A percentile compares a stretch with the other conserved stretches of the same genome.
These are phyloP conservation scores for Phytophthora lateralis DNA, from an alignment of 352 stramenopile genomes.

Conservation along the genomic window DNA sequence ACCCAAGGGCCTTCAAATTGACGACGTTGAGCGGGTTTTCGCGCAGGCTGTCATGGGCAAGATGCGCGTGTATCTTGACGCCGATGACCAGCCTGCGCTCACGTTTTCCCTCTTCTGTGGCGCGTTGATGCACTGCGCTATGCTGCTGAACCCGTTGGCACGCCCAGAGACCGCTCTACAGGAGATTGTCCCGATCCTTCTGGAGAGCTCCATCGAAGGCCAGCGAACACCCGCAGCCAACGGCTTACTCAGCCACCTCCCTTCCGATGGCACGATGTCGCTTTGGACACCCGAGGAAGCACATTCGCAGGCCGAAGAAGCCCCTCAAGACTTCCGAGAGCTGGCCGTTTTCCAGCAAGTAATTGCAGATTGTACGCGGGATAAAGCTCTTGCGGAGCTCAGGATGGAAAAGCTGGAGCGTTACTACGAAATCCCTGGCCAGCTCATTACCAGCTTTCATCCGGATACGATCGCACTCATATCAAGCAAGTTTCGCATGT, in stretches of 20 bases:
- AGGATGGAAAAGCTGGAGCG: slow-evolving; percentile 7
- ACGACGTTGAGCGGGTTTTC: slow-evolving; percentile 50
- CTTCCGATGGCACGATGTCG: background rate
- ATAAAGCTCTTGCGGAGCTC: slow-evolving; percentile 1
- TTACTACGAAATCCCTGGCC: slow-evolving; percentile 26
- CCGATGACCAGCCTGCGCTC: slow-evolving; percentile 49
- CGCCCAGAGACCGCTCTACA: slow-evolving; percentile 19
- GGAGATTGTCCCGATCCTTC: slow-evolving; percentile 17
- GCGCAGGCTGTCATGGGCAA: slow-evolving; percentile 62
- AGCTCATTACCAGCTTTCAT: slow-evolving; percentile 30
- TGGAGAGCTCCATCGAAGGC: slow-evolving; percentile 11
- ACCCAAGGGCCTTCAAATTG: background rate
- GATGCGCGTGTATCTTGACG: slow-evolving; percentile 62
- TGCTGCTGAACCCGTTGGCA: slow-evolving; percentile 32
- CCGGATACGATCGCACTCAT: slow-evolving; percentile 26
- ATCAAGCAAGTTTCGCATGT: slow-evolving; percentile 34
- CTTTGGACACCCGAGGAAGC: slow-evolving; percentile 2
- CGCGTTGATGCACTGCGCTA: slow-evolving; percentile 56
- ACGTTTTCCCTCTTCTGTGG: slow-evolving; percentile 64
- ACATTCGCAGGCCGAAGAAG: background rate
- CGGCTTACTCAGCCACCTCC: slow-evolving; percentile 18
- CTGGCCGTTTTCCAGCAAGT: slow-evolving; percentile 31
- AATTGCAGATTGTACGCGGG: slow-evolving; percentile 25
- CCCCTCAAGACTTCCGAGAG: slow-evolving; percentile 17
- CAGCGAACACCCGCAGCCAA: slow-evolving; percentile 1